Conservation (phyloP, 352 stramenopile genomes). For the Pythium utonaiense region DNA sequence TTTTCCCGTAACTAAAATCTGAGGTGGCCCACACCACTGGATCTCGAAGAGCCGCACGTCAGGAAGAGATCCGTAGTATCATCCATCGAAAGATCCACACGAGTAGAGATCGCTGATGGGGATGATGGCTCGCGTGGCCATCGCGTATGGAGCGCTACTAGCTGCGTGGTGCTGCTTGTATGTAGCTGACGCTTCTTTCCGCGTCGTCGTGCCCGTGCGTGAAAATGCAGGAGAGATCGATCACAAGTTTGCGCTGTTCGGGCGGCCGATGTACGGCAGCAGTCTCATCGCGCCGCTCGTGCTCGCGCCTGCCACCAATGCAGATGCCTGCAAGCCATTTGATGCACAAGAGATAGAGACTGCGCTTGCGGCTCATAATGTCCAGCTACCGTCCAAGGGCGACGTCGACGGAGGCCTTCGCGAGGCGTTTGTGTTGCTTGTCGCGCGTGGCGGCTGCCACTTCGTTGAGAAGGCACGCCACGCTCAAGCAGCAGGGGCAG, state of each 20-base stretch:
- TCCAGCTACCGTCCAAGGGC: background rate
- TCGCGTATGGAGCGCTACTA: background rate
- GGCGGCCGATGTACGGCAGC: conserved; percentile 14
- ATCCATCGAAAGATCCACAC: background rate
- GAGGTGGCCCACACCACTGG: background rate
- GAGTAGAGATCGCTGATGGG: background rate
- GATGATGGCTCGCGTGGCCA: background rate
- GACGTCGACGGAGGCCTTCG: conserved; percentile 1
- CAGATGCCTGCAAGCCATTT: conserved; percentile 8
- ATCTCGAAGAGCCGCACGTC: background rate
- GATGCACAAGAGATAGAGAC: background rate
- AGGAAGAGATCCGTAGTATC: too few species aligned
- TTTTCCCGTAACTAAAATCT: background rate
- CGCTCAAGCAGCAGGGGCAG: conserved; percentile 15
- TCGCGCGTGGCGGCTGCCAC: conserved; percentile 28
- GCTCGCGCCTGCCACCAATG: conserved; percentile 5
- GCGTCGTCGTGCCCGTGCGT: conserved; percentile 10
- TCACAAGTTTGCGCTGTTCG: conserved; percentile 24
- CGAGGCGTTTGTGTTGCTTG: conserved; percentile 21
- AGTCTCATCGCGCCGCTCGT: conserved; percentile 18
- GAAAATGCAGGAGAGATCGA: conserved; percentile 8
- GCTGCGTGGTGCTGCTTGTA: background rate
- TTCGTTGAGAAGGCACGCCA: conserved; percentile 29
- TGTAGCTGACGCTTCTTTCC: conserved; percentile 10
- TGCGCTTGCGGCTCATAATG: background rate